Base-by-base conservation (phyloP, 225 moss, liverwort and hornwort species). In the Neckera pumila region DNA sequence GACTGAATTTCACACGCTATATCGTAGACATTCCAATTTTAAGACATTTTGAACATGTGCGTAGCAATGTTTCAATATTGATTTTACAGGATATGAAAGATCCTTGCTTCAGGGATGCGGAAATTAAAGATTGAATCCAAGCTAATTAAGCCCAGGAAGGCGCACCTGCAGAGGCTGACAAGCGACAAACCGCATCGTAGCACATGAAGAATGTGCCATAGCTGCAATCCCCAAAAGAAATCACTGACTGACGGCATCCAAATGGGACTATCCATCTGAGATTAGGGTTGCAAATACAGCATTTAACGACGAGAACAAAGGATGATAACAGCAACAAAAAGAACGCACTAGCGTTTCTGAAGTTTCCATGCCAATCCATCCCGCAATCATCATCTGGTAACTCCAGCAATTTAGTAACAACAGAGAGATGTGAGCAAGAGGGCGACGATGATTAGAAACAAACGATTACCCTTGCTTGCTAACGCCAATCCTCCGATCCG, bases 131-230 rank as follows among this genome's bases (percentile, higher is more conserved):
- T 14, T 4, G 49, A 80, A 57, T 53, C 16, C 23, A 22, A 81
- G 61, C 2, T 47, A n/a, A 25, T 13, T 23, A 45, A 87, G 43
- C 69, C 84, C 69, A 62, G 49, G 67, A 45, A 85, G 49, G 51
- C 56, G 81, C 85, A 88, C 91, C 89, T 87, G 89, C 79, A 83
- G 70, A 74, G 83, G 58, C 31, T 82, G 82, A 64, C 49, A 64
- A 81, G 74, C 81, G 57, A 65, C 84, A 18, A 87, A 81, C 60
- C 70, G 84, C 77, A 66, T 90, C 71, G 80, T 72, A 64, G 88
- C 33, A 61, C 65, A 54, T 40, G 82, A 85, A n/a, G 66, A 85
- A 87, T 87, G 28, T n/a, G 85, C 79, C 85, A 87, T 87, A 60
- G 56, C 86, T 92, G 89, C 80, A 27, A 81, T 78, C 36, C 76